phyloP scores from a whole-genome alignment of 305 asterid genomes.

The Petunia hybrid region DNA sequence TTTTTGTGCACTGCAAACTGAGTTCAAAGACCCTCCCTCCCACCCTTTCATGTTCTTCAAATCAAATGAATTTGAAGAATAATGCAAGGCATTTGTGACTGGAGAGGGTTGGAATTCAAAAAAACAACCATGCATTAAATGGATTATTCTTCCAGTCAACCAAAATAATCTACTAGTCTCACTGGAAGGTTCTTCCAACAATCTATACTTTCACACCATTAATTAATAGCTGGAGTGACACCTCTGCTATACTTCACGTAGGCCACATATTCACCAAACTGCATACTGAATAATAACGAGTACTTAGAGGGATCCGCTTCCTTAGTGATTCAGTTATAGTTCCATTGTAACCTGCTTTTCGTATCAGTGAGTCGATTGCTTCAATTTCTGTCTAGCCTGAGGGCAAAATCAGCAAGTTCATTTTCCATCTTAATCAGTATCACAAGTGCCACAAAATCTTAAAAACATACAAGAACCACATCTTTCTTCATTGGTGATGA shows the following conservation, averaged over 20 bases:
- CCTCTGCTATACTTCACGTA: conserved; percentile 79
- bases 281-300: conserved; percentile 80
- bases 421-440: neutral
- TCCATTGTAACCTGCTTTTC: conserved; percentile 80
- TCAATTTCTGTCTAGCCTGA: conserved; percentile 78
- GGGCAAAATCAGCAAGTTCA: too few relatives aligned
- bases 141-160: conserved; percentile 43
- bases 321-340: conserved; percentile 60
- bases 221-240: conserved; percentile 59
- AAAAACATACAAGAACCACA: conserved; percentile 67
- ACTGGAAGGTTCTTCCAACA: conserved; percentile 26
- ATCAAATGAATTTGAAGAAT: conserved; percentile 12
- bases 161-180: conserved; percentile 33
- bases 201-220: conserved; percentile 54
- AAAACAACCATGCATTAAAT: neutral
- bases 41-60: too few relatives aligned
- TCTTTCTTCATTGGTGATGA: too few relatives aligned
- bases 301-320: conserved; percentile 55
- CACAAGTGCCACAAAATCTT: neutral
- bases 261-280: conserved; percentile 66
- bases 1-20: too few relatives aligned
- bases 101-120: conserved; percentile 31
- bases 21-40: too few relatives aligned
- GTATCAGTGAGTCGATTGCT: conserved; percentile 79
- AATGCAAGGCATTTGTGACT: conserved; percentile 20